phyloP scores from a whole-genome alignment of 208 protist species.

The Acanthamoeba divionensis region DNA sequence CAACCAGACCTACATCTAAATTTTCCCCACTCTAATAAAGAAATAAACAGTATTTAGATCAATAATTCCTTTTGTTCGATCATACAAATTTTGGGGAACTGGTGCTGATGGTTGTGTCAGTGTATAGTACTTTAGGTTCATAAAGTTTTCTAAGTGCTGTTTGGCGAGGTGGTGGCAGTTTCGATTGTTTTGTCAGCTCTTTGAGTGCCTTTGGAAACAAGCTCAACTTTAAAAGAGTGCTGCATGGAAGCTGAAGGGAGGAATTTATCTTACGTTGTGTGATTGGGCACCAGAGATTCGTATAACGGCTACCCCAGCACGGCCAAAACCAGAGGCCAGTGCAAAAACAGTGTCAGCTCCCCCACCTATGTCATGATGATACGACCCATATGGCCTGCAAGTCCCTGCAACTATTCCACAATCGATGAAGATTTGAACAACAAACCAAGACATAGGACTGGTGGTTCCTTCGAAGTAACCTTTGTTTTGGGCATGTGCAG shows the following conservation, averaged over 20 bases:
- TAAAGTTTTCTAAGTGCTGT: neutral
- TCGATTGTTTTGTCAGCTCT: neutral
- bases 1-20: neutral
- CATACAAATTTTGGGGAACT: neutral
- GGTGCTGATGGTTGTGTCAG: neutral
- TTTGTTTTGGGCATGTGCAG: too few relatives aligned
- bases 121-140: neutral
- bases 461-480: too few relatives aligned
- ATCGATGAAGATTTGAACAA: too few relatives aligned
- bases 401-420: too few relatives aligned
- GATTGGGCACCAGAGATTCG: neutral
- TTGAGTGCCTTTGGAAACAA: neutral
- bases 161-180: neutral
- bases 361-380: too few relatives aligned
- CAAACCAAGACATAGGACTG: too few relatives aligned
- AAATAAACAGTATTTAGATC: neutral
- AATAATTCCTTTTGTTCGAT: neutral
- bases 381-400: too few relatives aligned
- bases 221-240: neutral
- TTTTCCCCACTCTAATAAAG: slow-evolving; percentile 3
- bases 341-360: too few relatives aligned
- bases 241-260: neutral
- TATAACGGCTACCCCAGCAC: neutral
- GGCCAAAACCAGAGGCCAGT: too few relatives aligned
- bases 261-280: neutral